Evolutionary conservation across 306 rosid genomes (phyloP).

Genomic region (Trifolium subterraneum): DNA sequence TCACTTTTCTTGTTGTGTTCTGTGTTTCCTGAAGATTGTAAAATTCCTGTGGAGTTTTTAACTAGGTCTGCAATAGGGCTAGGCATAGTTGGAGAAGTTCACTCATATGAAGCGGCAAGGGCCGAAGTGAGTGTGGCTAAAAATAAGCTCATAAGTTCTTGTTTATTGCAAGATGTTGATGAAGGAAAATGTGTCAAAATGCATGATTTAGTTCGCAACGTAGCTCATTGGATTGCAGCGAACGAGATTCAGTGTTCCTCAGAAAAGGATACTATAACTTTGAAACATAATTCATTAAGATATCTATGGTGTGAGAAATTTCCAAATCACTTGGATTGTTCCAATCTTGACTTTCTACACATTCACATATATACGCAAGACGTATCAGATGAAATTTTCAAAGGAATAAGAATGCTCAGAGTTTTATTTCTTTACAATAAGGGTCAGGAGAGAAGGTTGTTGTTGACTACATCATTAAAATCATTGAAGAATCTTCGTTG

Average conservation of each 20-base stretch:
- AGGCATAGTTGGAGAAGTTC: slow-evolving; percentile 30
- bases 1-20: slow-evolving; percentile 34
- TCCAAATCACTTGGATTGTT: slow-evolving; percentile 13
- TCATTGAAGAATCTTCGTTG: slow-evolving; percentile 1
- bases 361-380: background rate
- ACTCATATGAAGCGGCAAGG: slow-evolving; percentile 34
- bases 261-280: background rate
- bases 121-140: slow-evolving; percentile 20
- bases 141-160: slow-evolving; percentile 35
- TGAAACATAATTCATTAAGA: background rate
- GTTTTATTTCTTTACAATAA: slow-evolving; percentile 33
- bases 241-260: background rate
- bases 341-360: slow-evolving; percentile 23
- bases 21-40: slow-evolving; percentile 34
- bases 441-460: slow-evolving; percentile 15
- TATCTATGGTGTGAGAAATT: slow-evolving; percentile 32
- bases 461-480: background rate
- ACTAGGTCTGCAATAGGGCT: slow-evolving; percentile 32
- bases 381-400: slow-evolving; percentile 26
- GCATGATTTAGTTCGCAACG: slow-evolving; percentile 29
- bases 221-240: background rate
- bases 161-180: slow-evolving; percentile 13
- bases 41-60: slow-evolving; percentile 17
- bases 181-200: slow-evolving; percentile 8
- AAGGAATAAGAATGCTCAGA: slow-evolving; percentile 22